Conservation (phyloP, 768 basidiomycete genomes). For the Mycena filopes region DNA sequence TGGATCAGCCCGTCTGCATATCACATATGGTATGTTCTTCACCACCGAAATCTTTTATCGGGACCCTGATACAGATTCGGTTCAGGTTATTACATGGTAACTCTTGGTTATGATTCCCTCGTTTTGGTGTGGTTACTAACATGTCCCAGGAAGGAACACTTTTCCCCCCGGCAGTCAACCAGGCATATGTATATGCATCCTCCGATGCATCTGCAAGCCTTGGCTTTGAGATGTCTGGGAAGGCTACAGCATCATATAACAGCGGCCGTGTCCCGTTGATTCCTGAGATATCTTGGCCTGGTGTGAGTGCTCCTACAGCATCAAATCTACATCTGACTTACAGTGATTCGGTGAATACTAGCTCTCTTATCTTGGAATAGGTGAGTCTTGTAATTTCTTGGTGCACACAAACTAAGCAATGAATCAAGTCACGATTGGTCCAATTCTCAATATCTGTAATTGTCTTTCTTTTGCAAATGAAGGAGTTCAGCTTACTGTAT, state of each 20-base stretch:
- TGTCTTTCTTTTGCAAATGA: background rate
- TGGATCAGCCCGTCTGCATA: background rate
- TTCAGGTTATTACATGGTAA: too few species aligned
- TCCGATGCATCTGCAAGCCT: conserved; percentile 4
- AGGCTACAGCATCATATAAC: background rate
- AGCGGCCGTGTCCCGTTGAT: background rate
- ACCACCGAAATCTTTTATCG: background rate
- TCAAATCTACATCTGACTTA: background rate
- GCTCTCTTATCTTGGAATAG: background rate
- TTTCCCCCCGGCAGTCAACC: background rate
- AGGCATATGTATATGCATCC: background rate
- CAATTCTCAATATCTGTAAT: conserved; percentile 8
- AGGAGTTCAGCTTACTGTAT: background rate
- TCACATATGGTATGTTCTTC: conserved; percentile 1
- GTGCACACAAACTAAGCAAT: too few species aligned
- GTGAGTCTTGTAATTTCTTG: conserved; percentile 3
- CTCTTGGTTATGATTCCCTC: too few species aligned
- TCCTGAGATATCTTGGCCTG: conserved; percentile 1
- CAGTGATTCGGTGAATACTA: too few species aligned
- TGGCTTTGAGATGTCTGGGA: background rate
- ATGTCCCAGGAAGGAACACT: conserved; percentile 3
- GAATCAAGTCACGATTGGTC: conserved; percentile 9
- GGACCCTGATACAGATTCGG: too few species aligned
- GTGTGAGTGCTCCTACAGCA: conserved; percentile 1
- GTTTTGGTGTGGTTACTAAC: too few species aligned